A percentile compares a stretch with the other conserved stretches of the same genome.
Conservation (phyloP, 306 rosid species). For the Benincasa hispida region DNA sequence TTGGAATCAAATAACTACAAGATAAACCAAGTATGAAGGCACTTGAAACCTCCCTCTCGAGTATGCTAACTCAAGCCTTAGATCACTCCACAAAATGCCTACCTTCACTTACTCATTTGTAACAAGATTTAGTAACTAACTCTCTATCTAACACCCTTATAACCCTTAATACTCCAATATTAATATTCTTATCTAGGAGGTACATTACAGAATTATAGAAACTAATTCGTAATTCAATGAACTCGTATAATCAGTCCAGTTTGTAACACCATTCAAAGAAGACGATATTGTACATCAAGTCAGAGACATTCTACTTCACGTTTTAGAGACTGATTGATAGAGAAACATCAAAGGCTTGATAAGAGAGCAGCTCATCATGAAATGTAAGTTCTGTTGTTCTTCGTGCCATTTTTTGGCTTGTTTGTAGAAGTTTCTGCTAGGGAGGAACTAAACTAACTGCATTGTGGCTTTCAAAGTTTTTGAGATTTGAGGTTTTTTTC, state of each 20-base stretch:
- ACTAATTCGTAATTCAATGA: conserved; percentile 12
- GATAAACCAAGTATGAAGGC: no score
- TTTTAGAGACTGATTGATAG: conserved; percentile 35
- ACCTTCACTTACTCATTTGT: no score
- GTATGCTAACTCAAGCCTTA: no score
- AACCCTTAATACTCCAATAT: no score
- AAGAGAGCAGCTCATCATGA: not conserved
- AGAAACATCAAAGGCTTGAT: not conserved
- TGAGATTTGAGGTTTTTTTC: no score
- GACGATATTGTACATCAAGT: conserved; percentile 39
- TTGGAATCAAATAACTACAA: no score
- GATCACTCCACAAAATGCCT: no score
- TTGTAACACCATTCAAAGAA: conserved; percentile 45
- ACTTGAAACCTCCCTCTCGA: no score
- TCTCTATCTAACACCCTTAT: no score
- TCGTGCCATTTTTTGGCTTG: not conserved
- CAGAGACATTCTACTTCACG: conserved; percentile 47
- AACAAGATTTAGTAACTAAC: no score
- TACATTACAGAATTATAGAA: no score
- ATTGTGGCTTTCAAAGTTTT: not conserved
- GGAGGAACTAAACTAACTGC: not conserved
- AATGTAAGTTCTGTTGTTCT: not conserved
- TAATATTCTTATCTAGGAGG: no score
- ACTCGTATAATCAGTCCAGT: conserved; percentile 37
- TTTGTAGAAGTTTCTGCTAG: not conserved